Percentiles rank a stretch among this genome's conserved stretches.
Conservation (phyloP, 305 asterid species). For the Rubia occidens region DNA sequence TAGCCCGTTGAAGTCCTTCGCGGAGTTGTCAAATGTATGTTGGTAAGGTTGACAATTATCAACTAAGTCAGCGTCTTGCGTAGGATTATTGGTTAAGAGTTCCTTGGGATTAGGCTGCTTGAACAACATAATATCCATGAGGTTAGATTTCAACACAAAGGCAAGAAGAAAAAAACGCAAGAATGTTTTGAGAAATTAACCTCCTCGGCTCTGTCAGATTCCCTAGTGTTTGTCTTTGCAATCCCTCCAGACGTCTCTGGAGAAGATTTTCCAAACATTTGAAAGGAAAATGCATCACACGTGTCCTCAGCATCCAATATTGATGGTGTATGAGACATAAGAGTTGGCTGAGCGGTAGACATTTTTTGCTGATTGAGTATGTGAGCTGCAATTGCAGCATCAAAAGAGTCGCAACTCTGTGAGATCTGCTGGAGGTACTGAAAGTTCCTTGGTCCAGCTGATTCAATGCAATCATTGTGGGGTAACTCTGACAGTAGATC, state of each 20-base stretch:
- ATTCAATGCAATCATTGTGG: conserved; percentile 35
- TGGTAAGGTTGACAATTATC: conserved; percentile 31
- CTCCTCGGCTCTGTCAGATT: conserved; percentile 35
- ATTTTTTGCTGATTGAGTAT: conserved; percentile 61
- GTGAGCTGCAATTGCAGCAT: conserved; percentile 97
- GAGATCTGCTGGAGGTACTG: conserved; percentile 46
- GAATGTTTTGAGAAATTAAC: conserved; percentile 29
- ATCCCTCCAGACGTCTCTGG: conserved; percentile 26
- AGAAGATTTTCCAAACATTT: conserved; percentile 29
- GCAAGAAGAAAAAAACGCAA: not conserved
- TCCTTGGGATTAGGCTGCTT: conserved; percentile 39
- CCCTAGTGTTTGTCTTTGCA: conserved; percentile 28
- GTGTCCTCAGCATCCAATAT: conserved; percentile 98
- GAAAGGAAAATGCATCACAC: conserved; percentile 83
- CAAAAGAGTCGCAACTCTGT: conserved; percentile 83
- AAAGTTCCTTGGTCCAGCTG: conserved; percentile 30
- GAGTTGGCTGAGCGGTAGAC: conserved; percentile 36
- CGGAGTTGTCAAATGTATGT: conserved; percentile 32
- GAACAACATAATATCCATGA: conserved; percentile 27
- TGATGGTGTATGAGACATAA: conserved; percentile 41
- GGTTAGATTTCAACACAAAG: conserved; percentile 13
- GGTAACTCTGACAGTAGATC: conserved; percentile 59
- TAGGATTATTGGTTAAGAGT: conserved; percentile 23
- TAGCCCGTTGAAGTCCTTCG: conserved; percentile 53
- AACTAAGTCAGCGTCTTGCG: conserved; percentile 27